Percentiles rank a stretch among this genome's conserved stretches.
Evolutionary conservation across 208 protist species (phyloP).

Genomic region (Trypanosoma scelopori): DNA sequence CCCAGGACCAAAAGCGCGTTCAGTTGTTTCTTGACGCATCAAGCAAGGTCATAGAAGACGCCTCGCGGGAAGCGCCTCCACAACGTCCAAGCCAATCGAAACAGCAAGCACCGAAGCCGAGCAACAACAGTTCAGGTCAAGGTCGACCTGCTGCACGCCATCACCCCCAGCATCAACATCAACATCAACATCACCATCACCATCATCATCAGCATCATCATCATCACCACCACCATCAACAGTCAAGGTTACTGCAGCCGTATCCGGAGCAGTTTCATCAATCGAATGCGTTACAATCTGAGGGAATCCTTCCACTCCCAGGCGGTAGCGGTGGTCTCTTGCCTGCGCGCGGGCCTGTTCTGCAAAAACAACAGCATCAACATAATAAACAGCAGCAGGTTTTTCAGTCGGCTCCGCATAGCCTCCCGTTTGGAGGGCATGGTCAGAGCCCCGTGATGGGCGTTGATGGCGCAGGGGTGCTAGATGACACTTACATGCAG

Average conservation of each 20-base stretch:
- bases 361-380: conserved; percentile 13
- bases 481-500: conserved; percentile 13
- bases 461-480: background rate
- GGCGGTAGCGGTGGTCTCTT: conserved; percentile 3
- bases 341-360: background rate
- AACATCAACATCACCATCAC: conserved; percentile 6
- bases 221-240: background rate
- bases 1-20: conserved; percentile 10
- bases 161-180: conserved; percentile 1
- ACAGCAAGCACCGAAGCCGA: background rate
- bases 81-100: background rate
- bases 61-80: background rate
- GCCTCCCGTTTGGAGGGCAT: background rate
- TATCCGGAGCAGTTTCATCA: background rate
- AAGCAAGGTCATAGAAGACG: conserved; percentile 9
- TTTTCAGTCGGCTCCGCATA: conserved; percentile 6
- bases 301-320: conserved; percentile 25
- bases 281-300: background rate
- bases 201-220: conserved; percentile 22
- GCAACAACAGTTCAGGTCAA: background rate
- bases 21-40: conserved; percentile 15
- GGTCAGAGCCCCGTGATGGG: background rate
- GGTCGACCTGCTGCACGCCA: no score
- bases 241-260: background rate
- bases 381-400: background rate